A percentile compares a stretch with the other conserved stretches of the same genome.
Evolutionary conservation across 352 stramenopile species (phyloP).

Genomic region (Globisporangium emineosum): DNA sequence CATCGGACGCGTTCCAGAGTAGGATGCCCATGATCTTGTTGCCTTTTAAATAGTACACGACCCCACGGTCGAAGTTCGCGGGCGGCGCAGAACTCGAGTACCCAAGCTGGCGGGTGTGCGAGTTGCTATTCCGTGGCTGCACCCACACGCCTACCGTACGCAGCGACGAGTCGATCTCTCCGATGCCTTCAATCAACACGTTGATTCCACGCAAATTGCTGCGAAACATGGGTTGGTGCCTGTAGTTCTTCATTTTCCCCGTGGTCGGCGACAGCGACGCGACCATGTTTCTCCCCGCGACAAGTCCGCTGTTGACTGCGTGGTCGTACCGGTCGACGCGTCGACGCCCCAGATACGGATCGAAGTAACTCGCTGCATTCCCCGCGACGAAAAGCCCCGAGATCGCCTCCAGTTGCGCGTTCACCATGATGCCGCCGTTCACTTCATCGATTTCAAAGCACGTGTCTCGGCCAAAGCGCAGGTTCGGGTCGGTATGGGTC

Average conservation of each 20-base stretch:
- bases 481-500: slow-evolving; percentile 86
- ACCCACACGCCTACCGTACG: slow-evolving; percentile 85
- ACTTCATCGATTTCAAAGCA: slow-evolving; percentile 84
- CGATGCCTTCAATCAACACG: slow-evolving; percentile 83
- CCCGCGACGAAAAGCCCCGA: slow-evolving; percentile 89
- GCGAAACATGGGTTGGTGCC: slow-evolving; percentile 87
- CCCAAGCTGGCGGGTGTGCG: slow-evolving; percentile 2
- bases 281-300: slow-evolving; percentile 88
- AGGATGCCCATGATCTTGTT: slow-evolving; percentile 90
- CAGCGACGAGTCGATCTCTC: slow-evolving; percentile 78
- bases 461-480: slow-evolving; percentile 56
- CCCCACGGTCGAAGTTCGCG: slow-evolving; percentile 65
- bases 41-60: slow-evolving; percentile 90
- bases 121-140: slow-evolving; percentile 28
- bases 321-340: slow-evolving; percentile 92
- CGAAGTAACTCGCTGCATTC: slow-evolving; percentile 88
- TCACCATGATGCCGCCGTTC: slow-evolving; percentile 90
- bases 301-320: slow-evolving; percentile 89
- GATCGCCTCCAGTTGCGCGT: slow-evolving; percentile 87
- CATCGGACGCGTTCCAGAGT: slow-evolving; percentile 87
- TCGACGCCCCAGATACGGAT: slow-evolving; percentile 80
- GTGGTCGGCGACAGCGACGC: slow-evolving; percentile 30
- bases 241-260: slow-evolving; percentile 79
- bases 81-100: slow-evolving; percentile 15
- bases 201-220: slow-evolving; percentile 70